Conservation (phyloP, 768 basidiomycete species). For the Porphyrellus cyaneotinctus region DNA sequence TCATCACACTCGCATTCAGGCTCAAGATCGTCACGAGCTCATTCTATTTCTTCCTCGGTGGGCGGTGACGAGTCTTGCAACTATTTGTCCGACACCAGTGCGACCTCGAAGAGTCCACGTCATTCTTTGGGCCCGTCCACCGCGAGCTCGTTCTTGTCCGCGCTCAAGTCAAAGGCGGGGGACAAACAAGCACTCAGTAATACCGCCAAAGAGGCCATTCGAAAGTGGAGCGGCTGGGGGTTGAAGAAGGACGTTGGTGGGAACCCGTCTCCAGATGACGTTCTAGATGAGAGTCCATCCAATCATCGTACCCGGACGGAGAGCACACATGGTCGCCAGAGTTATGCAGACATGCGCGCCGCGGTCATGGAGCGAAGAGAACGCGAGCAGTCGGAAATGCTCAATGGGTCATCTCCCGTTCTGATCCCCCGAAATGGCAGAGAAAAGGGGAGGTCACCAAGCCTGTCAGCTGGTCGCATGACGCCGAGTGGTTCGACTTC, state of each 20-base stretch:
- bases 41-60: constrained; percentile 33
- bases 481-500: constrained; percentile 26
- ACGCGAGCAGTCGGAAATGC: constrained; percentile 32
- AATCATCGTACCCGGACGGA: constrained; percentile 35
- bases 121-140: constrained; percentile 39
- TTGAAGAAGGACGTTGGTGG: constrained; percentile 50
- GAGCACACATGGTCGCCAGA: constrained; percentile 46
- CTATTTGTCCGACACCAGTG: constrained; percentile 33
- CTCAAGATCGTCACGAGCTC: constrained; percentile 33
- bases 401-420: constrained; percentile 30
- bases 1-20: constrained; percentile 41
- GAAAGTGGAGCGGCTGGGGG: constrained; percentile 88
- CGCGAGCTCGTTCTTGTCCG: constrained; percentile 66
- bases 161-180: constrained; percentile 67
- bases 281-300: constrained; percentile 39
- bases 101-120: constrained; percentile 33
- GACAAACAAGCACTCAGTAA: constrained; percentile 87
- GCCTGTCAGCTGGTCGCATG: constrained; percentile 24
- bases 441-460: constrained; percentile 25
- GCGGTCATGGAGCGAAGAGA: constrained; percentile 68
- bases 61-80: constrained; percentile 28
- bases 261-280: constrained; percentile 35
- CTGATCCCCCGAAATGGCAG: constrained; percentile 27
- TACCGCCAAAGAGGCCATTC: constrained; percentile 83
- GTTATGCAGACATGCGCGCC: constrained; percentile 71